Evolutionary conservation across 163 green algal species (phyloP).

Genomic region (Scenedesmus sp.): DNA sequence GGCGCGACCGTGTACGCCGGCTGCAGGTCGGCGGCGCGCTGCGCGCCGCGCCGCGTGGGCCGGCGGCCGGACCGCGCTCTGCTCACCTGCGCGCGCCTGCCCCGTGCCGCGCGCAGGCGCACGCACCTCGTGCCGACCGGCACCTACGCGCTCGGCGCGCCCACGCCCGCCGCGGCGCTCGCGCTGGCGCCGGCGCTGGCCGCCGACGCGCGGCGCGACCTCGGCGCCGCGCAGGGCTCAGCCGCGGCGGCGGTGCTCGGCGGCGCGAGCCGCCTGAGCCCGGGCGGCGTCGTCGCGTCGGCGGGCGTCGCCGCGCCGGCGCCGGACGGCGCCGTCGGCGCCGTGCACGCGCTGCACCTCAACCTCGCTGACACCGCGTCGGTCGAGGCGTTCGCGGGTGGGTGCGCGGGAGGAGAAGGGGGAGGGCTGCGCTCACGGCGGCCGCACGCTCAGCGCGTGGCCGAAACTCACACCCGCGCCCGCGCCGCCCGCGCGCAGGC

Average conservation of each 20-base stretch:
- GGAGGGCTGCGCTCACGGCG: background rate
- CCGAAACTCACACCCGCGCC: no score
- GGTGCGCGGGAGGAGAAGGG: no score
- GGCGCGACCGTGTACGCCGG: constrained; percentile 24
- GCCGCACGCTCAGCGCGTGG: background rate
- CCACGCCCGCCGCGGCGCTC: background rate
- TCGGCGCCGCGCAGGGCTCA: constrained; percentile 1
- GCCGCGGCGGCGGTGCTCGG: constrained; percentile 26
- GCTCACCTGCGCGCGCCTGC: background rate
- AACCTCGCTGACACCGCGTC: constrained; percentile 31
- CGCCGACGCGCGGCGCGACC: background rate
- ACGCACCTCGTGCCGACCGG: constrained; percentile 26
- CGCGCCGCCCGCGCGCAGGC: background rate
- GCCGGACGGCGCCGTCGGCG: background rate
- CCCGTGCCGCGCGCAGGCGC: background rate
- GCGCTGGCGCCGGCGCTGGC: background rate
- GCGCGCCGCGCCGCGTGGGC: background rate
- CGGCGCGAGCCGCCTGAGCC: constrained; percentile 1
- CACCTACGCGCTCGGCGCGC: background rate
- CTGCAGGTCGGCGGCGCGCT: constrained; percentile 7
- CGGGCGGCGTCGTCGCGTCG: constrained; percentile 29
- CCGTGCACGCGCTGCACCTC: constrained; percentile 22
- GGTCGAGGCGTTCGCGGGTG: constrained; percentile 31
- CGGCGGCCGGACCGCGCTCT: background rate
- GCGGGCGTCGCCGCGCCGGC: background rate